Base-by-base conservation (phyloP, 305 asterid species). In the Rubia occidens region DNA sequence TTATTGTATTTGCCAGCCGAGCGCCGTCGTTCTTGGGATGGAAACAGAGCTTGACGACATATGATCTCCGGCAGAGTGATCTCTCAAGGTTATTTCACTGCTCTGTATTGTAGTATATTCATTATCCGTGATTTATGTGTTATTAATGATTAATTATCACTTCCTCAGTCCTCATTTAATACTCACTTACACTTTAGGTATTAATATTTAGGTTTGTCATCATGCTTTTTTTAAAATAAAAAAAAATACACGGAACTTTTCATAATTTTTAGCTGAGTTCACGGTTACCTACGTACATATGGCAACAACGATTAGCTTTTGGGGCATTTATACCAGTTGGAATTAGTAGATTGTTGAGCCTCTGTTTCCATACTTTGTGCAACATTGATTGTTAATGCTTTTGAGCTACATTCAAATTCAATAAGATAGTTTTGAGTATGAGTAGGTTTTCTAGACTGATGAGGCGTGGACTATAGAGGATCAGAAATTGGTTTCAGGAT, bases 11-110 rank as follows among this genome's bases (percentile, higher is more conserved):
- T 54, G 75, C 86, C 11, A 76, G 84, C 14, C 85, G 82, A 13
- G 76, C 84, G 79, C 37, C 89, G 78, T 83, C 93, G 78, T 79
- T 80, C 76, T 11, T 76, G 74, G 85, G 86, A 43, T 85, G 92
- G 90, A 81, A 74, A 66, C 84, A 81, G 60, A 59, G 62, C 51
- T 66, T 40, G 44, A 72, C 74, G 45, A 81, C 73, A 60, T 65
- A 81, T 64, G 53, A 64, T 67, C 79, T 70, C 24, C 69, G 59
- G 61, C 80, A 73, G 76, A 81, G 87, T 63, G 75, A 79, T 68
- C 77, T 63, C 53, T 80, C 83, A 40, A 83, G 82, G 93, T 83
- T n/a, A 40, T 63, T 39, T 5, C 49, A n/a, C n/a, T 59, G 10
- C 40, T 11, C 0, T 62, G 8, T 80, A 26, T 43, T 24, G 18